Percentiles rank a stretch among this genome's conserved stretches.
These are phyloP conservation scores for Phlebiopsis gigantea DNA, from an alignment of 768 basidiomycete species.

Conservation along the genomic window DNA sequence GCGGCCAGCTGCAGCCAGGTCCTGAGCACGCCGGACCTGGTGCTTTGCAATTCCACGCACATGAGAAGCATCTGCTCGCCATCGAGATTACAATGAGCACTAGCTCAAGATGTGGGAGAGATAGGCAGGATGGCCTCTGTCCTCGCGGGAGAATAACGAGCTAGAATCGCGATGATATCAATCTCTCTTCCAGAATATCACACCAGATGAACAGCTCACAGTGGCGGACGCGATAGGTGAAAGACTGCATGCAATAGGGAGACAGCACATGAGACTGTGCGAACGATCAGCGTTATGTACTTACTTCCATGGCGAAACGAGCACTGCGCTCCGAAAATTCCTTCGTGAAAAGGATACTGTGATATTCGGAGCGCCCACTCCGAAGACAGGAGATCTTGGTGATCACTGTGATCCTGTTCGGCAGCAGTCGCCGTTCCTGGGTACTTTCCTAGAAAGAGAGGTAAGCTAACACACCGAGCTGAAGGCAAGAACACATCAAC, in stretches of 20 bases:
- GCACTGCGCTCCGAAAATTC: not conserved
- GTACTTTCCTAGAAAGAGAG: not conserved
- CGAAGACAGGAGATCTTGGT: not conserved
- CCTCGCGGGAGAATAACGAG: too few species aligned
- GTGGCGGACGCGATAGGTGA: not conserved
- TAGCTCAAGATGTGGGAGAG: too few species aligned
- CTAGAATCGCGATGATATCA: not conserved
- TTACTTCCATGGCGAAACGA: not conserved
- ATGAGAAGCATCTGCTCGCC: not conserved
- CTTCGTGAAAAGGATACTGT: not conserved
- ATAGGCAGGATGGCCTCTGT: too few species aligned
- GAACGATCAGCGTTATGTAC: not conserved
- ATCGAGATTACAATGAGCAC: too few species aligned
- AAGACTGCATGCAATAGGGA: not conserved
- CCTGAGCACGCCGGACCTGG: too few species aligned
- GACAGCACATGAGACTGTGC: not conserved
- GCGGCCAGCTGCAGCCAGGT: too few species aligned
- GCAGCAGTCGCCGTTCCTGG: not conserved
- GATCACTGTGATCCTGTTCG: not conserved
- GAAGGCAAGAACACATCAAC: not conserved
- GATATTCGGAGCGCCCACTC: not conserved
- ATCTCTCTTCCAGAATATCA: not conserved
- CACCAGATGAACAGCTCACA: not conserved
- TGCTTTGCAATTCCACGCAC: not conserved
- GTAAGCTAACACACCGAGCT: not conserved